Evolutionary conservation across 2,329 filamentous ascomycete species (phyloP).

Genomic region (Stachybotrys echinatus): DNA sequence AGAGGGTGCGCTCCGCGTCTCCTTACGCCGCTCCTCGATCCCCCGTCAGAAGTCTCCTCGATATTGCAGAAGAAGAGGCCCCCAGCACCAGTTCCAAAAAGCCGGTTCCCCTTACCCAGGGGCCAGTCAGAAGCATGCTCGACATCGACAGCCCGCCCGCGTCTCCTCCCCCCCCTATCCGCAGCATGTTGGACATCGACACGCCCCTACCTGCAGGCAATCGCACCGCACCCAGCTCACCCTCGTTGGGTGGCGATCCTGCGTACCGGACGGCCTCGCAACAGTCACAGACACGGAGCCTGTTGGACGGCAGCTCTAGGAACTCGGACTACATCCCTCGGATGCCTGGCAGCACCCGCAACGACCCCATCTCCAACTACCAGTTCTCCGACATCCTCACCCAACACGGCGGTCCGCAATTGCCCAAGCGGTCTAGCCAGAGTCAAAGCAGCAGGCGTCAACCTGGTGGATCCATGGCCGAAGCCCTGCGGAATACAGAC

Average conservation of each 20-base stretch:
- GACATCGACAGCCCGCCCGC: slow-evolving; percentile 44
- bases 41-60: slow-evolving; percentile 64
- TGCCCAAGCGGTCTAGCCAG: slow-evolving; percentile 48
- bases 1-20: slow-evolving; percentile 43
- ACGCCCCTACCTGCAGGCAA: slow-evolving; percentile 28
- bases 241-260: slow-evolving; percentile 13
- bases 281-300: slow-evolving; percentile 43
- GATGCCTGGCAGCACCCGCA: slow-evolving; percentile 13
- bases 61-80: slow-evolving; percentile 44
- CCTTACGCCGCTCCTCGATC: slow-evolving; percentile 55
- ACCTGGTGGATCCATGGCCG: slow-evolving; percentile 37
- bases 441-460: slow-evolving; percentile 23
- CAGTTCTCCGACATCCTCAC: slow-evolving; percentile 57
- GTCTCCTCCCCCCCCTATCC: slow-evolving; percentile 31
- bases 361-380: slow-evolving; percentile 48
- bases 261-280: slow-evolving; percentile 12
- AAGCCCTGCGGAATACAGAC: slow-evolving; percentile 49
- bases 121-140: slow-evolving; percentile 61
- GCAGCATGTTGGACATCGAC: slow-evolving; percentile 50
- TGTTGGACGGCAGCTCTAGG: slow-evolving; percentile 45
- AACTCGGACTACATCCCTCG: slow-evolving; percentile 40
- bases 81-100: slow-evolving; percentile 9
- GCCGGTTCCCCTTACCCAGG: slow-evolving; percentile 35
- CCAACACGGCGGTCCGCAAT: slow-evolving; percentile 39
- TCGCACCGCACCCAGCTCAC: slow-evolving; percentile 27